Base-by-base conservation (phyloP, 768 basidiomycete genomes). In the Artomyces pyxidatus region DNA sequence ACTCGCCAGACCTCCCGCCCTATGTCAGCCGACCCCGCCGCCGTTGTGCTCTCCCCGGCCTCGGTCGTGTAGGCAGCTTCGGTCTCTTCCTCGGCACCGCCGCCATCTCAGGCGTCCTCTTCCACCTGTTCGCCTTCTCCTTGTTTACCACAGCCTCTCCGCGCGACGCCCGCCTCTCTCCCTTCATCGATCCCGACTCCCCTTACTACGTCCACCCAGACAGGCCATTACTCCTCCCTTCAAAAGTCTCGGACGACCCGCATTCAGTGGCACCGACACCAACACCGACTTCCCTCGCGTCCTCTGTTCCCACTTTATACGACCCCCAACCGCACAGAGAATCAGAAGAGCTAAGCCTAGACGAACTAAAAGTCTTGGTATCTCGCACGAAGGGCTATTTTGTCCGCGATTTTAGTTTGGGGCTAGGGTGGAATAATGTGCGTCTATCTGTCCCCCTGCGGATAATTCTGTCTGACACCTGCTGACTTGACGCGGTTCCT, bases 391-490 rank as follows among this genome's bases (percentile, higher is more conserved):
- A 66, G 39, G 73, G 73, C 3, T 75, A 63, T 47, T 74, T 71
- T 53, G 64, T 65, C 19, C 65, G 74, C 27, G 73, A 75, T 45
- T 75, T 60, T 52, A 72, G 66, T 42, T 59, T 73, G 48, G 65
- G 64, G 3, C 57, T 75, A 5, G 74, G 73, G 17, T 75, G 72
- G 71, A 75, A 76, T 55, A 75, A 75, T 39, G 71, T 74, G 27
- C 50, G 71, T 57, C 9, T 11, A 12, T 28, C 8, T 1, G 42
- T 3, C 25, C 14, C 9, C 35, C 26, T 42, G n/a, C 14, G n/a
- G 19, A 41, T 37, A 26, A 8, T 23, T 35, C 40, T 11, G 11
- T 25, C n/a, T 6, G 27, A 16, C 7, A 19, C 1, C 25, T 17
- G 10, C 39, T 29, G 32, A 56, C 28, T 50, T 51, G 30, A 58